Conservation (phyloP, 805 yeast species). For the Ogataea dorogensis region DNA sequence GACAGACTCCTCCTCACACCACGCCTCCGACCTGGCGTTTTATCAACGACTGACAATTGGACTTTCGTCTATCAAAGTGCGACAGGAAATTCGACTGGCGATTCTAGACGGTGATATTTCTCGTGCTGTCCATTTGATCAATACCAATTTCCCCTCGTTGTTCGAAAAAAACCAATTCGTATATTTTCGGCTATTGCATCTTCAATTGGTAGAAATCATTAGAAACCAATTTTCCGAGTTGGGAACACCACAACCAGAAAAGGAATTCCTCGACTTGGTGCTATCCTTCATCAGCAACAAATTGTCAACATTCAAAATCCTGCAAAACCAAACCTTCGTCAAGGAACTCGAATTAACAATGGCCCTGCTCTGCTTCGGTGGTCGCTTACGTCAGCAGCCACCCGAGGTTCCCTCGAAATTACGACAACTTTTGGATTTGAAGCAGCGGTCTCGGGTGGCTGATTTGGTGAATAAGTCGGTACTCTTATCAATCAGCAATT, state of each 20-base stretch:
- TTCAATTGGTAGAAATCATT: conserved; percentile 80
- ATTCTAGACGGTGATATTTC: conserved; percentile 62
- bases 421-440: conserved; percentile 53
- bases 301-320: conserved; percentile 30
- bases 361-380: conserved; percentile 66
- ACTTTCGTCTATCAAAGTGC: conserved; percentile 47
- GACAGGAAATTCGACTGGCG: conserved; percentile 52
- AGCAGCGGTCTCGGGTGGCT: conserved; percentile 64
- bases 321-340: conserved; percentile 51
- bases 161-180: conserved; percentile 61
- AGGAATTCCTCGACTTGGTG: conserved; percentile 50
- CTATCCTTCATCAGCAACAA: conserved; percentile 61
- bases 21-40: conserved; percentile 20
- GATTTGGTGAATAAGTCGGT: conserved; percentile 68
- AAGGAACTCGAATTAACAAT: conserved; percentile 77
- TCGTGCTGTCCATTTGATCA: conserved; percentile 54
- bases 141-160: conserved; percentile 59
- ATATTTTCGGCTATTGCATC: conserved; percentile 69
- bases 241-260: conserved; percentile 34
- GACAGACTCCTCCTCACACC: too few relatives aligned
- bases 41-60: conserved; percentile 35
- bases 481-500: conserved; percentile 37
- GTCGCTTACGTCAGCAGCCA: conserved; percentile 23
- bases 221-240: conserved; percentile 43
- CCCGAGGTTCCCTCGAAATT: conserved; percentile 53